Conservation (phyloP, 768 basidiomycete genomes). For the Dacryopinax spathularia region DNA sequence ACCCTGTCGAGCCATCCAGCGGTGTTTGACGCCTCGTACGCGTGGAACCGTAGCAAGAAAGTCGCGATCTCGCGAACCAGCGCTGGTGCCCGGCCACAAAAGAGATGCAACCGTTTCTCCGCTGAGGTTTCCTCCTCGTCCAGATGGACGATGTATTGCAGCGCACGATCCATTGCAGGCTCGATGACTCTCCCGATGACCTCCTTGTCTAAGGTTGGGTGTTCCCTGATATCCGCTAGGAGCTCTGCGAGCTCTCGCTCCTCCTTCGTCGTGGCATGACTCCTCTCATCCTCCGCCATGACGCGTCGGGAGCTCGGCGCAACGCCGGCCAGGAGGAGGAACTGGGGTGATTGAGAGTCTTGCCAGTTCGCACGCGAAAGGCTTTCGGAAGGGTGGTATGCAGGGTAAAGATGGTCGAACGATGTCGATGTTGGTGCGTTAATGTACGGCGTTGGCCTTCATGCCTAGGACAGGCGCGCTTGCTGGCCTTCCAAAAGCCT, state of each 20-base stretch:
- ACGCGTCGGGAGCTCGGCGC: background rate
- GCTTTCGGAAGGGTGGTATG: no score
- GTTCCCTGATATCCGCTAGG: constrained; percentile 44
- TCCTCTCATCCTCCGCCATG: background rate
- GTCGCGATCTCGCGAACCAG: constrained; percentile 53
- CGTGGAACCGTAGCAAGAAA: constrained; percentile 70
- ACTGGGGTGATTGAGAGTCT: no score
- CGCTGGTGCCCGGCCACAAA: constrained; percentile 48
- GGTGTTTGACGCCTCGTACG: constrained; percentile 48
- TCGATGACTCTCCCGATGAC: constrained; percentile 37
- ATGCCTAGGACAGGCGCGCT: no score
- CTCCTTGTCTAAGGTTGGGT: constrained; percentile 39
- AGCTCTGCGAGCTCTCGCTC: constrained; percentile 30
- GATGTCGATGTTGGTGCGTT: no score
- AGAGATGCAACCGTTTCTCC: constrained; percentile 33
- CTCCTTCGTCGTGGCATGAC: constrained; percentile 3
- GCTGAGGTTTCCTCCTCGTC: constrained; percentile 26
- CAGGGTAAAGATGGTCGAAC: no score
- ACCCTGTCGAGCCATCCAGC: constrained; percentile 49
- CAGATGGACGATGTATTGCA: constrained; percentile 43
- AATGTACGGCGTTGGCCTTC: no score
- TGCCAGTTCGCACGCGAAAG: no score
- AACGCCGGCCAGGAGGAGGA: background rate
- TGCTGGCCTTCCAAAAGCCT: no score
- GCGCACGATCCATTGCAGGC: constrained; percentile 4